Evolutionary conservation across 2,329 filamentous ascomycete species (phyloP), one percentile per base, ranked within the genome.

Genomic region (Exophiala phaeomuriformis): DNA sequence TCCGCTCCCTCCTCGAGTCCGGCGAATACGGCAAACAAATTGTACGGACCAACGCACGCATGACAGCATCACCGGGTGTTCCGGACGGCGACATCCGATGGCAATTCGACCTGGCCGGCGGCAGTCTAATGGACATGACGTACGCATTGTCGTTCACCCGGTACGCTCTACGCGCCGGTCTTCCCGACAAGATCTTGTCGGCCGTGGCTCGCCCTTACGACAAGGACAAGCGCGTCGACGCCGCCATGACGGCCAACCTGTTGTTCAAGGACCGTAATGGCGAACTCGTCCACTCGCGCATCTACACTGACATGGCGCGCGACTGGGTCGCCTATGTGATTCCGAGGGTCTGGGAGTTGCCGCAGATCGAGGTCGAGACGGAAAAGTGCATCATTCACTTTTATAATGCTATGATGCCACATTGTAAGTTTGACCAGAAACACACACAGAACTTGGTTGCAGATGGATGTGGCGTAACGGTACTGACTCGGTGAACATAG

Each of bases 71-170:
- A n/a, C 33, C 7, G 7, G 33, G 33, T 1, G 7, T 36, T 7
- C n/a, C n/a, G 33, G n/a, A 36, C 7, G 44, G 43, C 28, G 55
- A 54, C 29, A 57, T 57, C 19, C 31, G 47, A 4, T 54, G 50
- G 31, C 12, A 54, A 5, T 57, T 53, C 40, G 12, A 33, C 4
- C 55, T 57, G 9, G 51, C 45, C 6, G 55, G 55, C 9, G 55
- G 54, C 5, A 39, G 10, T 10, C 35, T 9, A 4, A 49, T 53
- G 45, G 51, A 47, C 27, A 28, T 54, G 32, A 51, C 52, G 10
- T 54, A 54, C 30, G 46, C 45, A 5, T 53, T 48, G 36, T 47
- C 51, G 5, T 35, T 30, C 28, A 19, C 12, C 31, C 7, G 10
- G 31, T 53, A 49, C 28, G 28, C 43, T n/a, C 7, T n/a, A 7